These are phyloP conservation scores for Forsythia suspensa DNA, from an alignment of 257 asterid species.

Conservation along the genomic window DNA sequence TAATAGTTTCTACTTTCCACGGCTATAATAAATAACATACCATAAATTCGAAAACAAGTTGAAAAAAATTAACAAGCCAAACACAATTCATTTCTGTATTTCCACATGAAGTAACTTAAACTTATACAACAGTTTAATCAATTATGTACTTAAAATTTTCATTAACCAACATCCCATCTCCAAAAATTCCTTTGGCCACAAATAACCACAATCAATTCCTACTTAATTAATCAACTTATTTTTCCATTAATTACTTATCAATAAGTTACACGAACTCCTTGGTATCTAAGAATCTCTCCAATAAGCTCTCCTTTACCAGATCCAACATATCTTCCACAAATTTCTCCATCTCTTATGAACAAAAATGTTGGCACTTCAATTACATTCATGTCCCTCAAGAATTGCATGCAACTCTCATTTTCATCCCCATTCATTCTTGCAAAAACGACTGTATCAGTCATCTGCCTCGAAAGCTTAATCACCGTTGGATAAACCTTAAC, in stretches of 20 bases:
- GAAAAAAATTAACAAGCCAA: neutral
- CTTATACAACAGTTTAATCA: neutral
- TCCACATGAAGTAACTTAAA: neutral
- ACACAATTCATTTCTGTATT: neutral
- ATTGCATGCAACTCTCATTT: conserved; percentile 92
- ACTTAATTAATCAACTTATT: neutral
- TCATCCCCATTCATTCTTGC: conserved; percentile 99
- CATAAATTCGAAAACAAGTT: no score
- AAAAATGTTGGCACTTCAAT: conserved; percentile 90
- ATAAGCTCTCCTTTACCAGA: conserved; percentile 97
- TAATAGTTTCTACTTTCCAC: no score
- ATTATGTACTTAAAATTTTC: neutral
- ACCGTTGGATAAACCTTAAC: conserved; percentile 96
- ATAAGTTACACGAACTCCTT: conserved; percentile 84
- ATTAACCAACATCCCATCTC: neutral
- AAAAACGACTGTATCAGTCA: conserved; percentile 74
- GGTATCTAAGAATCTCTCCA: conserved; percentile 94
- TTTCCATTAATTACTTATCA: neutral
- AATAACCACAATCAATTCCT: neutral
- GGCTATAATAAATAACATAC: no score
- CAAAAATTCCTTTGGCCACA: neutral
- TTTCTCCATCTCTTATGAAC: conserved; percentile 84
- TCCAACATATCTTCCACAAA: conserved; percentile 86
- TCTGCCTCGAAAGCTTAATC: conserved; percentile 74
- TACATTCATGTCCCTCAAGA: conserved; percentile 82